phyloP scores from a whole-genome alignment of 2,329 filamentous ascomycete genomes.

The Chrysoporthe puriensis region DNA sequence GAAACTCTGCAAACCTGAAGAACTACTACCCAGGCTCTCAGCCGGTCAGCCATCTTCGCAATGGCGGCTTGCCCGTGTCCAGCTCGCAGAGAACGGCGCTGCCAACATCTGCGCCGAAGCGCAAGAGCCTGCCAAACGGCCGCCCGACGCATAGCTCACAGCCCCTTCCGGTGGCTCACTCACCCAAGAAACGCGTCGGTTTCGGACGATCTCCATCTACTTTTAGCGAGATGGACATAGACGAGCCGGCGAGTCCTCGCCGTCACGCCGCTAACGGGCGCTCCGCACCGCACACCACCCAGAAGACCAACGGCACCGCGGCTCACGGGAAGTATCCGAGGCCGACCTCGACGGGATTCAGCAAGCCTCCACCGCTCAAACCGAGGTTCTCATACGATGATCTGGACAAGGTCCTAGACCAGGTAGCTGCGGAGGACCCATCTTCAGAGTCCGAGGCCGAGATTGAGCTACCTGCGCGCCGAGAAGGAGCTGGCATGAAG shows the following conservation, averaged over 20 bases:
- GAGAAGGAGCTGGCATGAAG: slow-evolving; percentile 24
- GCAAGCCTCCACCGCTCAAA: slow-evolving; percentile 44
- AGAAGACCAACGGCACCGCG: slow-evolving; percentile 46
- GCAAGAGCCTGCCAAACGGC: slow-evolving; percentile 56
- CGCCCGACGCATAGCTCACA: slow-evolving; percentile 41
- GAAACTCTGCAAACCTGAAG: slow-evolving; percentile 68
- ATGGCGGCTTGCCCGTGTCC: slow-evolving; percentile 36
- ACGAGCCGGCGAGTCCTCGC: slow-evolving; percentile 43
- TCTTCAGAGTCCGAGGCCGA: slow-evolving; percentile 63
- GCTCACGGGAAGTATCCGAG: slow-evolving; percentile 45
- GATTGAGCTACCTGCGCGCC: slow-evolving; percentile 51
- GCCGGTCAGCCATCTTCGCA: slow-evolving; percentile 41
- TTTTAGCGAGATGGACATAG: slow-evolving; percentile 53
- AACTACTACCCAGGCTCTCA: slow-evolving; percentile 53
- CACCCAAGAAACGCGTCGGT: slow-evolving; percentile 49
- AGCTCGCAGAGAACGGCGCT: slow-evolving; percentile 44
- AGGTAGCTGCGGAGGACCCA: slow-evolving; percentile 53
- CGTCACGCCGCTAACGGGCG: slow-evolving; percentile 33
- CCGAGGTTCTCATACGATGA: slow-evolving; percentile 56
- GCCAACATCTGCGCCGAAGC: slow-evolving; percentile 50
- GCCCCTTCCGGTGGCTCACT: slow-evolving; percentile 35
- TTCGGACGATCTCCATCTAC: slow-evolving; percentile 51
- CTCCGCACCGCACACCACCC: slow-evolving; percentile 44
- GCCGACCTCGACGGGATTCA: slow-evolving; percentile 55
- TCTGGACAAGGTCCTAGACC: slow-evolving; percentile 62